These are phyloP conservation scores for Pleurotus eryngii DNA, from an alignment of 768 basidiomycete species.

Conservation along the genomic window DNA sequence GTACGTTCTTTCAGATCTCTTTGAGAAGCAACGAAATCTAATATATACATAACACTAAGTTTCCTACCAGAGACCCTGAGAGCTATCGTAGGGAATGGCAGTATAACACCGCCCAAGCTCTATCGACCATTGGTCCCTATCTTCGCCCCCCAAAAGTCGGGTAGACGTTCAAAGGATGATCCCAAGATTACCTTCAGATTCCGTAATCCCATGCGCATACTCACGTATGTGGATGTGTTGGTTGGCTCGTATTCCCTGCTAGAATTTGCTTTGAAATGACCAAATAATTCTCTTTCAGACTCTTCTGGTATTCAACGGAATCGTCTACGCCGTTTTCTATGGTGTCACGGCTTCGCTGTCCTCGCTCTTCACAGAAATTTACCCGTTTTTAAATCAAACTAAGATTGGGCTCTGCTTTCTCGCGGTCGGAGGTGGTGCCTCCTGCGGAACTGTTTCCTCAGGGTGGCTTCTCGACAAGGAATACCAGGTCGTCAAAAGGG, in stretches of 20 bases:
- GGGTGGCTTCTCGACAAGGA: conserved; percentile 68
- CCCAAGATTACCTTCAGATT: conserved; percentile 36
- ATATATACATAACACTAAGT: conserved; percentile 27
- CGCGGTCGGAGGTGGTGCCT: conserved; percentile 73
- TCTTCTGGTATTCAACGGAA: conserved; percentile 35
- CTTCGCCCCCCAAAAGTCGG: conserved; percentile 25
- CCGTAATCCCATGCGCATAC: conserved; percentile 53
- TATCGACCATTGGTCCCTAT: conserved; percentile 55
- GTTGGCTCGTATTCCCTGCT: conserved; percentile 23
- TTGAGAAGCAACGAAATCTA: neutral
- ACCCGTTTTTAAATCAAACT: conserved; percentile 59
- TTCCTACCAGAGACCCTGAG: conserved; percentile 52
- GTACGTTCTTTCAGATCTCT: conserved; percentile 26
- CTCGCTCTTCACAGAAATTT: conserved; percentile 52
- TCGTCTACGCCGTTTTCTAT: conserved; percentile 55
- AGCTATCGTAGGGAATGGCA: conserved; percentile 50
- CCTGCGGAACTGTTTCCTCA: conserved; percentile 51
- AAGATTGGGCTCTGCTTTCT: conserved; percentile 77
- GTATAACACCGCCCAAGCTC: conserved; percentile 40
- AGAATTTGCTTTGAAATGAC: too few relatives aligned
- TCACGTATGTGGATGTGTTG: conserved; percentile 52
- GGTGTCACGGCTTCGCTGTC: conserved; percentile 59
- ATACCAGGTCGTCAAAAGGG: conserved; percentile 40
- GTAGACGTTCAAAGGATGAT: conserved; percentile 17
- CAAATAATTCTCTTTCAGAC: neutral